These are phyloP conservation scores for Podospora sp. DNA, from an alignment of 495 filamentous ascomycete genomes.

Conservation along the genomic window DNA sequence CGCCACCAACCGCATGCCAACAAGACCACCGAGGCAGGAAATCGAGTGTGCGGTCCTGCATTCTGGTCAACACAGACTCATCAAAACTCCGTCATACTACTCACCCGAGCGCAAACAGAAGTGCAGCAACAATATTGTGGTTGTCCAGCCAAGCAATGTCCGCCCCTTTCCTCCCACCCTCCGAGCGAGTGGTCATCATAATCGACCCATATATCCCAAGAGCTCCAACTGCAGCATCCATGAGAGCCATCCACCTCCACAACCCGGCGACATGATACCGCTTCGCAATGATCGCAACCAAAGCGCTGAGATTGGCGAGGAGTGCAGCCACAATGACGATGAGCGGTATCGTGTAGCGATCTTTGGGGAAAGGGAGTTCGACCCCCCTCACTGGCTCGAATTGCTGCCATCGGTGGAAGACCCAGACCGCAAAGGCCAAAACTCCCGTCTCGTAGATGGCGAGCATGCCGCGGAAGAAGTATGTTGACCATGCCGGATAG, in stretches of 20 bases:
- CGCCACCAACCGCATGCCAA: background rate
- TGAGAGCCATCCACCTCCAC: background rate
- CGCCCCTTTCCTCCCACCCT: background rate
- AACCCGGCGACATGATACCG: background rate
- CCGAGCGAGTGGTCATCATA: background rate
- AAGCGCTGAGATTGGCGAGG: background rate
- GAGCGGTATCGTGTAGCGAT: background rate
- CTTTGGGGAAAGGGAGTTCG: background rate
- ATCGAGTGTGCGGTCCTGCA: background rate
- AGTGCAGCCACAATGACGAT: background rate
- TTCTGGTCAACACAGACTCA: background rate
- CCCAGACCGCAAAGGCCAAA: background rate
- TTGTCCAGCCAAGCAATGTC: background rate
- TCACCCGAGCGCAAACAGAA: background rate
- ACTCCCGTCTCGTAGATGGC: background rate
- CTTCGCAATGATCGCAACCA: background rate
- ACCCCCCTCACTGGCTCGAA: background rate
- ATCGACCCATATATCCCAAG: background rate
- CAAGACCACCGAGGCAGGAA: background rate
- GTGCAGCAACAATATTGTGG: background rate
- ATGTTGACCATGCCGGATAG: background rate
- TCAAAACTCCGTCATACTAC: background rate
- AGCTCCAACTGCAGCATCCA: background rate
- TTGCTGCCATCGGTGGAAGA: background rate
- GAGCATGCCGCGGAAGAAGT: background rate